Percentiles rank a stretch among this genome's conserved stretches.
Conservation (phyloP, 345 rosid genomes). For the Salix viminalis region DNA sequence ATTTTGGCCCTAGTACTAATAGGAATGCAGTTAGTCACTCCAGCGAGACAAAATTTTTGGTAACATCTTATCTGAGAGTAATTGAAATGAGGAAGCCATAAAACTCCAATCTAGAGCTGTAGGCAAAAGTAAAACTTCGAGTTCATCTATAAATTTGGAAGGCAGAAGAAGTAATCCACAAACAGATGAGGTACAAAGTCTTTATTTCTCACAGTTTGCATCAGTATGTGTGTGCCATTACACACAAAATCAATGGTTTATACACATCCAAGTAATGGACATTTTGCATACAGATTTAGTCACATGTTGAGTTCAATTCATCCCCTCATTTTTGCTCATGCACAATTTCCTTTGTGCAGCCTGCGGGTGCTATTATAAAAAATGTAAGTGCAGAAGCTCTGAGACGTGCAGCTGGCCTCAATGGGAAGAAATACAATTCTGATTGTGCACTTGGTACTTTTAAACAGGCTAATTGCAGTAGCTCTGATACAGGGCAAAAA, state of each 20-base stretch:
- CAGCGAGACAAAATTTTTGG: background rate
- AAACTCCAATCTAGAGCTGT: constrained; percentile 5
- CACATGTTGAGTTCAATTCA: background rate
- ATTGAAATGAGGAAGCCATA: constrained; percentile 8
- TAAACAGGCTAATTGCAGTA: background rate
- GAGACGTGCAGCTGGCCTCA: background rate
- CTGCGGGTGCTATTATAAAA: constrained; percentile 17
- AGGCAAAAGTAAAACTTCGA: constrained; percentile 14
- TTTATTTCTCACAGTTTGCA: background rate
- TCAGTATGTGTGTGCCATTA: background rate
- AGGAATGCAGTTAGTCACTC: background rate
- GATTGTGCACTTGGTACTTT: background rate
- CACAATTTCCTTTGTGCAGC: constrained; percentile 29
- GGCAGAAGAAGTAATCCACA: constrained; percentile 11
- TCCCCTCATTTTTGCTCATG: constrained; percentile 4
- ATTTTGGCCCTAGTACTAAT: background rate
- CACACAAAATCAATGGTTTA: background rate
- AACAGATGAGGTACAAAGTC: constrained; percentile 25
- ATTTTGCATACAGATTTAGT: background rate
- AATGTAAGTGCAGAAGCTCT: constrained; percentile 9
- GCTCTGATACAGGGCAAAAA: constrained; percentile 20
- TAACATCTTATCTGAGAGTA: background rate
- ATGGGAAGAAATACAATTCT: background rate
- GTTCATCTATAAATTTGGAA: constrained; percentile 16
- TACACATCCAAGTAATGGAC: background rate